Base-by-base conservation (phyloP, 495 filamentous ascomycete genomes). In the Aspergillus kassunensis region DNA sequence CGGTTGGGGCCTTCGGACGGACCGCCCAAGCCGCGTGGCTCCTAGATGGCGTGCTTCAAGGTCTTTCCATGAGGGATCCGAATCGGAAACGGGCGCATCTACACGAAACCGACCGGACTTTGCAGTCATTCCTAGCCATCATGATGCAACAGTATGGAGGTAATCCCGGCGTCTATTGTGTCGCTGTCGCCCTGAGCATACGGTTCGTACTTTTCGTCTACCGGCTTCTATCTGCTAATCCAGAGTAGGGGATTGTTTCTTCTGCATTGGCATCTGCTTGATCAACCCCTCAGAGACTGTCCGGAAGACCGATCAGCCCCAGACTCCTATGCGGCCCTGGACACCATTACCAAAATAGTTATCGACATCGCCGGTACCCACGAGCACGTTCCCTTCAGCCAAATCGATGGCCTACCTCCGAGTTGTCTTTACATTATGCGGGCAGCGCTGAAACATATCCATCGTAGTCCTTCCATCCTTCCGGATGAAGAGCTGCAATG, bases 1-100 rank as follows among this genome's bases (percentile, higher is more conserved):
- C 19, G 18, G 9, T 2, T n/a, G 34, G 11, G 61, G 61, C 9
- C 7, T 71, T 71, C 42, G 58, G 54, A 18, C 56, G 67, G 4
- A 49, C 58, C 16, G 60, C 62, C 1, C 68, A 71, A 43, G 66
- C 66, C 11, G 55, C 59, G 10, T 66, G 59, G 44, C 61, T 70
- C 6, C 39, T 66, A 9, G 67, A 74, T 25, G 46, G 55, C 39
- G 56, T 66, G 4, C 25, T 64, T 4, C 41, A 56, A 21, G 50
- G 21, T 9, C 30, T 59, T 11, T 40, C 44, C 25, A 51, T 55
- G 6, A 35, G 57, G n/a, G 61, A 55, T 45, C 36, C 37, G 11
- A 53, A 55, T 37, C 34, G 30, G n/a, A 57, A 47, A 52, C 51
- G 54, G 12, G 44, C 35, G 41, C 58, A 54, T 8, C 54, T 66